phyloP scores from a whole-genome alignment of 108 stramenopile species.

The Cylindrotheca closterium region DNA sequence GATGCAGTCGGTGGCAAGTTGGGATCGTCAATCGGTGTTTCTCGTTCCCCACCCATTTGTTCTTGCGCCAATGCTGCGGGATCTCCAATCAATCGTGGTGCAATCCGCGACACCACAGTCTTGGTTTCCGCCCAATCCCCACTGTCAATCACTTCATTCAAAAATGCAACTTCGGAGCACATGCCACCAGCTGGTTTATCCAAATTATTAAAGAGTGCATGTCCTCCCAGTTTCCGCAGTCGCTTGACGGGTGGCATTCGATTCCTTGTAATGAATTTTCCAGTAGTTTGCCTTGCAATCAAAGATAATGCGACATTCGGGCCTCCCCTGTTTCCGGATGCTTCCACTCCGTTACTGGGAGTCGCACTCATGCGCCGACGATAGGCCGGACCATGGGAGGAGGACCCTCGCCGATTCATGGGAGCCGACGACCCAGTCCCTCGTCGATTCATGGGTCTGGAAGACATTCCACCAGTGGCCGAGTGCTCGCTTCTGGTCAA shows the following conservation, averaged over 20 bases:
- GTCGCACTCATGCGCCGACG: conserved; percentile 32
- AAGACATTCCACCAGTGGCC: no score
- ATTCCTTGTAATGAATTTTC: conserved; percentile 3
- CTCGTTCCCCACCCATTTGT: neutral
- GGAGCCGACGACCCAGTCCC: neutral
- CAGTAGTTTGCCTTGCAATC: conserved; percentile 45
- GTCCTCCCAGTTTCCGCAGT: conserved; percentile 39
- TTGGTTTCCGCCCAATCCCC: conserved; percentile 63
- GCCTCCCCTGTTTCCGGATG: conserved; percentile 9
- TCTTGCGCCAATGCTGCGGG: conserved; percentile 16
- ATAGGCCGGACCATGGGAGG: conserved; percentile 22
- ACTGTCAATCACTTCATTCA: conserved; percentile 42
- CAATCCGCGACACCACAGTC: conserved; percentile 40
- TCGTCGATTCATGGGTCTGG: no score
- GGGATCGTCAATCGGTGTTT: conserved; percentile 27
- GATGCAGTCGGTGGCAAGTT: conserved; percentile 46
- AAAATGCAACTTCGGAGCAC: conserved; percentile 41
- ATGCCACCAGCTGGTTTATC: conserved; percentile 55
- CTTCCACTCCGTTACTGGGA: neutral
- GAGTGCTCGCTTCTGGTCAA: no score
- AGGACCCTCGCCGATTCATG: conserved; percentile 22
- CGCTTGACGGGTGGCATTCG: conserved; percentile 14
- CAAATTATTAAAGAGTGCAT: conserved; percentile 27
- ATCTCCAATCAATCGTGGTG: conserved; percentile 62
- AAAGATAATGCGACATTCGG: conserved; percentile 44